Base-by-base conservation (phyloP, 2,329 filamentous ascomycete species). In the Stemphylium lycopersici region DNA sequence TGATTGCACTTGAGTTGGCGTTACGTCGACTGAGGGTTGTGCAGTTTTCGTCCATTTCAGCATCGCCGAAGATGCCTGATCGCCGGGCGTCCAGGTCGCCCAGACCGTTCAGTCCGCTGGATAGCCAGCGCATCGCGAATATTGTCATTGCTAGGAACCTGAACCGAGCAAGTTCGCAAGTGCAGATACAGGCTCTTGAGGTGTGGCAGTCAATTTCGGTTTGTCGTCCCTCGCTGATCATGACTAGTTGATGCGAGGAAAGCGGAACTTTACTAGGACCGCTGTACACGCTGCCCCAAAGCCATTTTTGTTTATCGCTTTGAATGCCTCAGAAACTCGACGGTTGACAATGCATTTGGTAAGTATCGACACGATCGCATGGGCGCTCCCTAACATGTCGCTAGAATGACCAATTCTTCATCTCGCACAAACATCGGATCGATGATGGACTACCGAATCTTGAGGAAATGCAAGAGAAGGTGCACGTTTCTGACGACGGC, bases 331-430 rank as follows among this genome's bases (percentile, higher is more conserved):
- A 13, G 70, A 65, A 6, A 69, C 73, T 15, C 54, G 59, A 7
- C 67, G 72, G 15, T 59, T 82, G 40, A 75, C 67, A 2, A 69
- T 73, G 37, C 80, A 82, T 62, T 62, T 83, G 50, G 76, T 77
- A 42, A n/a, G 58, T 43, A 10, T 4, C 6, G 3, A 11, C 18
- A 33, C 15, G 12, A 38, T 78, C 80, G 4, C 3, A 1, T 34
- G 32, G 20, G 0, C 15, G 15, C 3, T 26, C 36, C 3, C 88
- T 44, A 82, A 66, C 79, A 18, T 76, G 75, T 29, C 7, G 83
- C 87, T 83, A 91, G 74, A 96, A 92, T 66, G 91, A 98, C 55
- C 86, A 90, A 60, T 88, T 98, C 62, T 91, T 92, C 70, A 87
- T 98, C 53, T 93, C 90, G 0, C 93, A 98, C 73, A 90, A 87